phyloP scores from a whole-genome alignment of 768 basidiomycete species.

The Hirschioporus abietinus region DNA sequence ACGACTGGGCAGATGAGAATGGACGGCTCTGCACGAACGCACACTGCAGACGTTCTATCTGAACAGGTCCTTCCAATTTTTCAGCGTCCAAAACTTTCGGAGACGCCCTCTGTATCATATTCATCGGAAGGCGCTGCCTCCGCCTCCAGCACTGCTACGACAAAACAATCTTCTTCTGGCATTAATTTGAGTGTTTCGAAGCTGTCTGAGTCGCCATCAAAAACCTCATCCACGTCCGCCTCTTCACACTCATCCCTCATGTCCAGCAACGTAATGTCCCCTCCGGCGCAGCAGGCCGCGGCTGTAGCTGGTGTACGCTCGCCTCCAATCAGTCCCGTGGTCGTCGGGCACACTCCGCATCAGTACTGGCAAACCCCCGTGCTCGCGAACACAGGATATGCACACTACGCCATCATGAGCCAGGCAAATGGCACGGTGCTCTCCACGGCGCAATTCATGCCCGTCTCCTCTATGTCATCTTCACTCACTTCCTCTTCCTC shows the following conservation, averaged over 20 bases:
- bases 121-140: background rate
- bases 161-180: too few species aligned
- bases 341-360: background rate
- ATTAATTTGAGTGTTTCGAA: background rate
- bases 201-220: background rate
- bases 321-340: too few species aligned
- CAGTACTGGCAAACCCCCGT: background rate
- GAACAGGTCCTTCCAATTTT: constrained; percentile 28
- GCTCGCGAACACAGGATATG: background rate
- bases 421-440: background rate
- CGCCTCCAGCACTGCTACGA: background rate
- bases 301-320: background rate
- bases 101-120: background rate
- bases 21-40: background rate
- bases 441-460: background rate
- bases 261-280: background rate
- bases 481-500: background rate
- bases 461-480: background rate
- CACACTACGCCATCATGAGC: background rate
- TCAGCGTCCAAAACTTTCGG: constrained; percentile 25
- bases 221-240: background rate
- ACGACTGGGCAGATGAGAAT: background rate
- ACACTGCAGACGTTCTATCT: background rate
- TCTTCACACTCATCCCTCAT: background rate
- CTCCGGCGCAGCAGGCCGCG: background rate